Evolutionary conservation across 1,284 basidiomycete species (phyloP).

Genomic region (Hymenochaete sp.): DNA sequence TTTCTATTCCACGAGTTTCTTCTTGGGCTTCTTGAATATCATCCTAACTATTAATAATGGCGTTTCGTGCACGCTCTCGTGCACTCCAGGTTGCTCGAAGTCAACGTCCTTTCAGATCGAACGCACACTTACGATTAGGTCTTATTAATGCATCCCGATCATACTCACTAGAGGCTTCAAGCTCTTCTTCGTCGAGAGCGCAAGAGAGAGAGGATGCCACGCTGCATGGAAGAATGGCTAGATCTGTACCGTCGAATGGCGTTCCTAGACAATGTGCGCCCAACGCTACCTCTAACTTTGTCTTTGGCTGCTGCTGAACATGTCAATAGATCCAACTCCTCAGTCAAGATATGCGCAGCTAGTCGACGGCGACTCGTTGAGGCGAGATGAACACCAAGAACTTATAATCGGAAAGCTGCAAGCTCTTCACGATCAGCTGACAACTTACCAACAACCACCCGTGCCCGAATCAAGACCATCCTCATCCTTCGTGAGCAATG

Average conservation of each 20-base stretch:
- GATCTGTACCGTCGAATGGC: slow-evolving; percentile 2
- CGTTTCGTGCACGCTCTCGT: slow-evolving; percentile 3
- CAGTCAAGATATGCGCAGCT: slow-evolving; percentile 68
- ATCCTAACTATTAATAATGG: no score
- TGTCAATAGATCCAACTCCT: slow-evolving; percentile 41
- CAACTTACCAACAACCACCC: slow-evolving; percentile 62
- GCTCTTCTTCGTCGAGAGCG: slow-evolving; percentile 4
- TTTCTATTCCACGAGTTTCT: no score
- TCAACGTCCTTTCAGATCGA: slow-evolving; percentile 4
- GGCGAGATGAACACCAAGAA: slow-evolving; percentile 78
- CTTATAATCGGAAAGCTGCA: slow-evolving; percentile 80
- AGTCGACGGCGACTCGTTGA: slow-evolving; percentile 61
- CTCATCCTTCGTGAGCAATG: slow-evolving; percentile 28
- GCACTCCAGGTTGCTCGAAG: not conserved
- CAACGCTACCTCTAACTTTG: no score
- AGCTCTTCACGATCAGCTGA: slow-evolving; percentile 66
- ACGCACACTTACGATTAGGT: slow-evolving; percentile 4
- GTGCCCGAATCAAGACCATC: slow-evolving; percentile 40
- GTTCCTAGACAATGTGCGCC: slow-evolving; percentile 7
- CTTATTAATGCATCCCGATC: slow-evolving; percentile 1
- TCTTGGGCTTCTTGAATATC: not conserved
- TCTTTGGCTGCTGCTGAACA: no score
- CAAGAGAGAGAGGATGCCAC: not conserved
- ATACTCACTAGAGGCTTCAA: slow-evolving; percentile 11
- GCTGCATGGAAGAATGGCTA: not conserved